phyloP scores from a whole-genome alignment of 2,329 filamentous ascomycete species.

The Penicillium sp. region DNA sequence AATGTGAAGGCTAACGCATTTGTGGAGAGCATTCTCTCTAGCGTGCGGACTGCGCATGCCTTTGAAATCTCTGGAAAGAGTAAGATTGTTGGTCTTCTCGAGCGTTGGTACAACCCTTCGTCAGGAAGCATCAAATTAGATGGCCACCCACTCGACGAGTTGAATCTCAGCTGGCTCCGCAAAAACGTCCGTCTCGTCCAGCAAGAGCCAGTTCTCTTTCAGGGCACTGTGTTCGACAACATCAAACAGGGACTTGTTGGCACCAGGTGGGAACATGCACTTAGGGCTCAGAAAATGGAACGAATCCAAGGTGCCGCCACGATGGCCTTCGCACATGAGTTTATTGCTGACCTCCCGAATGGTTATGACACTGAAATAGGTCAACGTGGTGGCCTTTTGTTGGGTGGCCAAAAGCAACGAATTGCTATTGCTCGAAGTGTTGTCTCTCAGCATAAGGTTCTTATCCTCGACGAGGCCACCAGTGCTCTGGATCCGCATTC shows the following conservation, averaged over 20 bases:
- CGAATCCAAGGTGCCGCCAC: not conserved
- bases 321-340: not conserved
- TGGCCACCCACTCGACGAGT: not conserved
- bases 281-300: not conserved
- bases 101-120: not conserved
- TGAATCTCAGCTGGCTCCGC: not conserved
- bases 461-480: conserved; percentile 83
- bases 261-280: not conserved
- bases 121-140: not conserved
- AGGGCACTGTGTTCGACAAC: not conserved
- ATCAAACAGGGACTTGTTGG: not conserved
- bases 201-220: not conserved
- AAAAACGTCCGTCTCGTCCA: not conserved
- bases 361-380: conserved; percentile 64
- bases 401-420: conserved; percentile 78
- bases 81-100: not conserved
- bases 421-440: conserved; percentile 77
- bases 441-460: conserved; percentile 64
- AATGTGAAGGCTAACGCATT: conserved; percentile 22
- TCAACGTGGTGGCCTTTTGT: conserved; percentile 70
- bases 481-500: conserved; percentile 54
- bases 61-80: conserved; percentile 17
- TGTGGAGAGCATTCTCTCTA: conserved; percentile 20
- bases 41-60: conserved; percentile 25
- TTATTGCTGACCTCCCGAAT: not conserved